phyloP scores from a whole-genome alignment of 2,329 filamentous ascomycete genomes.

The Fusarium temperatum region DNA sequence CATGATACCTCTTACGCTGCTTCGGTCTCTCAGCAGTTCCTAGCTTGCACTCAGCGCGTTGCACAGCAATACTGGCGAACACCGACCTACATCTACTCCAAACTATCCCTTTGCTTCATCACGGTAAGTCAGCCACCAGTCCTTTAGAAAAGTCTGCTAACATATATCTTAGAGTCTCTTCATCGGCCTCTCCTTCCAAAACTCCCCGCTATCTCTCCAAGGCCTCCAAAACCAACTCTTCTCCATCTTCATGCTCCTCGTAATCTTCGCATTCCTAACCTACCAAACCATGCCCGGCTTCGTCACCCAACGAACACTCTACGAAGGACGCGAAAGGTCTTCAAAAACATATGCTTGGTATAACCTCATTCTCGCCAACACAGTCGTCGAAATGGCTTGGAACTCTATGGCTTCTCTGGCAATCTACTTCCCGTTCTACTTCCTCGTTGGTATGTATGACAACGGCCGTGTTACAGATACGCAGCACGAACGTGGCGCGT shows the following conservation, averaged over 20 bases:
- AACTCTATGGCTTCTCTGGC: conserved; percentile 58
- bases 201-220: conserved; percentile 65
- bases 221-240: conserved; percentile 88
- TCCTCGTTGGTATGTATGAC: conserved; percentile 73
- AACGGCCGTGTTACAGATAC: conserved; percentile 70
- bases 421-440: conserved; percentile 56
- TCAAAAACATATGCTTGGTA: conserved; percentile 86
- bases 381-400: conserved; percentile 87
- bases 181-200: conserved; percentile 81
- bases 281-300: conserved; percentile 88
- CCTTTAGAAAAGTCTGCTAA: conserved; percentile 46
- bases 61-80: conserved; percentile 93
- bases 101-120: conserved; percentile 61
- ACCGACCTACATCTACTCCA: conserved; percentile 87
- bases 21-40: conserved; percentile 72
- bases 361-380: conserved; percentile 82
- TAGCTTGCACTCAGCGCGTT: conserved; percentile 70
- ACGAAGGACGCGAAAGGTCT: conserved; percentile 84
- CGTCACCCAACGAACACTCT: conserved; percentile 79
- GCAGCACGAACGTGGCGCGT: conserved; percentile 55
- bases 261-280: conserved; percentile 79
- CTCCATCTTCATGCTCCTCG: conserved; percentile 81
- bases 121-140: neutral
- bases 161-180: conserved; percentile 62
- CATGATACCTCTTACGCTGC: conserved; percentile 44